Conservation (phyloP, 169 alveolate species). For the Plasmodium gallinaceum region DNA sequence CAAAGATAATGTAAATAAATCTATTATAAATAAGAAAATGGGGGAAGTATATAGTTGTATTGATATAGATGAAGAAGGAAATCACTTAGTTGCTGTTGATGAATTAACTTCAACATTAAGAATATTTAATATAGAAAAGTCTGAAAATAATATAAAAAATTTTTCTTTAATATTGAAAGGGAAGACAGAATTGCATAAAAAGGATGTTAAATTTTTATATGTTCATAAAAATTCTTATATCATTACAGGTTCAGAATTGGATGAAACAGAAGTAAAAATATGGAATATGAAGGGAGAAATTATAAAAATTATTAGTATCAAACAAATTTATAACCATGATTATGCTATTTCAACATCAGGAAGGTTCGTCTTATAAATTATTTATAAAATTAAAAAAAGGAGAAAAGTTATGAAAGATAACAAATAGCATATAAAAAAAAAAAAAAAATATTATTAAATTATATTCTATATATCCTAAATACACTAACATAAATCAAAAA, state of each 20-base stretch:
- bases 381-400: neutral
- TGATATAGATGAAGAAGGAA: conserved; percentile 39
- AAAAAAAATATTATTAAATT: too few relatives aligned
- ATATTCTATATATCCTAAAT: too few relatives aligned
- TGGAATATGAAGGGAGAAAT: conserved; percentile 46
- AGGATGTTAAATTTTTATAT: conserved; percentile 24
- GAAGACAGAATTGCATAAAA: conserved; percentile 26
- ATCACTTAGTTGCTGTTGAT: conserved; percentile 10
- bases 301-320: conserved; percentile 23
- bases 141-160: conserved; percentile 15
- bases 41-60: conserved; percentile 44
- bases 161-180: conserved; percentile 4
- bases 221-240: conserved; percentile 29
- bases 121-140: conserved; percentile 26
- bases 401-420: too few relatives aligned
- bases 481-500: neutral
- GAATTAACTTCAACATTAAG: conserved; percentile 26
- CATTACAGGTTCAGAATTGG: conserved; percentile 34
- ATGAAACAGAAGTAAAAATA: conserved; percentile 41
- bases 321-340: conserved; percentile 36
- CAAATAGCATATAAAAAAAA: too few relatives aligned
- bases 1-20: conserved; percentile 15
- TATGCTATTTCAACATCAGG: conserved; percentile 23
- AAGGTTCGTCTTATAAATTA: neutral
- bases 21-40: conserved; percentile 8